Base-by-base conservation (phyloP, 1,139 yeast species). In the Diutina scorzettiae region DNA sequence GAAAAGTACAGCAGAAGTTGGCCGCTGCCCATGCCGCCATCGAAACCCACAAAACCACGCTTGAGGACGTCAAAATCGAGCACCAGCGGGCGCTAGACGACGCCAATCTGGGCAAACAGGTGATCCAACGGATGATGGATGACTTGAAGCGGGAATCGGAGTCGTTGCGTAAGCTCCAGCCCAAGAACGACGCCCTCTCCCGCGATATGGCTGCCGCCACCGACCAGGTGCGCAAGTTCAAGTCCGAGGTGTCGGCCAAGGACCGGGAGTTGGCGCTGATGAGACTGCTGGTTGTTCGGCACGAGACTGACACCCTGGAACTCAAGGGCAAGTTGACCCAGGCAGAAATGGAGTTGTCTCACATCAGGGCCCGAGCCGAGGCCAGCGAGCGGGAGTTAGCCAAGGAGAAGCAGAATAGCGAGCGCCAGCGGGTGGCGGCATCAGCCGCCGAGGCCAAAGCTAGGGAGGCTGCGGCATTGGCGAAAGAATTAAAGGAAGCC, bases 321-420 rank as follows among this genome's bases (percentile, higher is more conserved):
- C 27, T 34, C 11, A 27, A 17, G 17, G 12, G 9, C 19, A 34
- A 34, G 12, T 23, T 34, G n/a, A 34, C 39, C 4, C 27, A 34
- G 14, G 12, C 17, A 5, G 39, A 34, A 14, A 34, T 34, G 39
- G 39, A 34, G 17, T 23, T 34, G 12, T 14, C 27, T 2, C 9
- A 29, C 27, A 18, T 43, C 50, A 43, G 16, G 12, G 6, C 8
- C 6, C n/a, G 16, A 7, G 20, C 16, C 5, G 39, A 34, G 5
- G 23, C n/a, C 14, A 21, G 14, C 11, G 39, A 21, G 14, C n/a
- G 12, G n/a, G 39, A 34, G 21, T 46, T 50, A 14, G 46, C 47
- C 16, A 36, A 43, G 11, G 44, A 49, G n/a, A 34, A 28, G n/a
- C 18, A 24, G 9, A n/a, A 16, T 11, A 33, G 24, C 23, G 25